Evolutionary conservation across 352 stramenopile species (phyloP), one percentile per base, ranked within the genome.

Genomic region (Phytopythium helicoides): DNA sequence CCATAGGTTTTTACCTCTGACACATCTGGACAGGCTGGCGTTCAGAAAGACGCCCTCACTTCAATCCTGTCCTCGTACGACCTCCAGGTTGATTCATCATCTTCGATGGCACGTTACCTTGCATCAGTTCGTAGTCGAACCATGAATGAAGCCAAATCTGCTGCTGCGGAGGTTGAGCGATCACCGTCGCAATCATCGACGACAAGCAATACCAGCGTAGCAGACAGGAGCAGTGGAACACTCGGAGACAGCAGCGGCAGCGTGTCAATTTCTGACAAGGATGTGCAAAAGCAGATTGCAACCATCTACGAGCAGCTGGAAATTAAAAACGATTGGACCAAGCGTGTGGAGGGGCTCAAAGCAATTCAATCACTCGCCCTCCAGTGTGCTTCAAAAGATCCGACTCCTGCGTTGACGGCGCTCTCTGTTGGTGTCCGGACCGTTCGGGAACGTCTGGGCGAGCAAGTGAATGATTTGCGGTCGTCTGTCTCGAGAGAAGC

Each of bases 401-500:
- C 80, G 19, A 62, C 42, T 26, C 49, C 26, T 12, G 25, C 44
- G 37, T 38, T 73, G 2, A 40, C 47, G 10, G 51, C 54, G 3
- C 59, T 94, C 16, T 65, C 71, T 8, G 54, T 76, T 23, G 68
- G 60, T 1, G 28, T 94, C 42, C 79, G 78, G 22, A 35, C 60
- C 1, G 58, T 93, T 49, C 80, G 85, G 8, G 82, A 92, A 44
- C 62, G 66, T 3, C 34, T 94, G 6, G 85, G 75, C 26, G 72
- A 87, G 19, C 82, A 94, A 70, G 79, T 94, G 18, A 61, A 47
- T 9, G 85, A 94, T 47, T 54, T 94, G 26, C 76, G 85, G n/a
- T 94, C 85, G 16, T 84, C 80, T 0, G 85, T 94, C 5, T 76
- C 77, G 12, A 60, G 79, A 34, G 85, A 93, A 64, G 85, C 85